Percentiles rank a stretch among this genome's conserved stretches.
These are phyloP conservation scores for Onygenales sp. DNA, from an alignment of 2,329 filamentous ascomycete species.

Conservation along the genomic window DNA sequence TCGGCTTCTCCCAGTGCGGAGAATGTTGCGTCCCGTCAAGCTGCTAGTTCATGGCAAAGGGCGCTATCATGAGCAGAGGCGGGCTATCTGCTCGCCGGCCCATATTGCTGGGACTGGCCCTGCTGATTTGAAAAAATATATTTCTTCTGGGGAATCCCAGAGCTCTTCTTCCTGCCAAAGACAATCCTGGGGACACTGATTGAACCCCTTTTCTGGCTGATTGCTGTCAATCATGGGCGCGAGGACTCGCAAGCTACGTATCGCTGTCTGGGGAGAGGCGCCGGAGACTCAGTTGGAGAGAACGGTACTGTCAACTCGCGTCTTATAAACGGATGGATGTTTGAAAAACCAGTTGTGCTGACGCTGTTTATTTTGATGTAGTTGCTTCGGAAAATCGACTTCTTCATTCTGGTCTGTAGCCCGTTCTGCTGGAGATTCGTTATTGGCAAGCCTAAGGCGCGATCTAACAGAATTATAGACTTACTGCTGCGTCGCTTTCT, in stretches of 20 bases:
- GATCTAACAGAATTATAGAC: constrained; percentile 1
- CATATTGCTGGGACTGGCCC: too few relatives aligned
- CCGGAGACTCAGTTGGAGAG: not conserved
- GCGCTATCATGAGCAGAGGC: too few relatives aligned
- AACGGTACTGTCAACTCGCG: not conserved
- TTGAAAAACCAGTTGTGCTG: not conserved
- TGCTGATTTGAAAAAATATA: not conserved
- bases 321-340: not conserved
- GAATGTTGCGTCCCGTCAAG: too few relatives aligned
- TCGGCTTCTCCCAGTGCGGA: too few relatives aligned
- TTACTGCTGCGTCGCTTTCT: constrained; percentile 35
- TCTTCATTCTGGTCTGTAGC: constrained; percentile 27
- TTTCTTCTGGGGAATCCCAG: too few relatives aligned
- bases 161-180: too few relatives aligned
- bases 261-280: not conserved
- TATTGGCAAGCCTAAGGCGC: not conserved
- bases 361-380: not conserved
- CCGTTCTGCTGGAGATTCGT: not conserved
- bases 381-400: constrained; percentile 40
- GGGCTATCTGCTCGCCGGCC: too few relatives aligned
- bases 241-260: not conserved
- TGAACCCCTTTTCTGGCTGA: not conserved
- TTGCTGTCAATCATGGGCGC: not conserved
- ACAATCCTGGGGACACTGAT: too few relatives aligned
- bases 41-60: too few relatives aligned